These are phyloP conservation scores for Neonothopanus nambi DNA, from an alignment of 1,284 basidiomycete genomes.

Conservation along the genomic window DNA sequence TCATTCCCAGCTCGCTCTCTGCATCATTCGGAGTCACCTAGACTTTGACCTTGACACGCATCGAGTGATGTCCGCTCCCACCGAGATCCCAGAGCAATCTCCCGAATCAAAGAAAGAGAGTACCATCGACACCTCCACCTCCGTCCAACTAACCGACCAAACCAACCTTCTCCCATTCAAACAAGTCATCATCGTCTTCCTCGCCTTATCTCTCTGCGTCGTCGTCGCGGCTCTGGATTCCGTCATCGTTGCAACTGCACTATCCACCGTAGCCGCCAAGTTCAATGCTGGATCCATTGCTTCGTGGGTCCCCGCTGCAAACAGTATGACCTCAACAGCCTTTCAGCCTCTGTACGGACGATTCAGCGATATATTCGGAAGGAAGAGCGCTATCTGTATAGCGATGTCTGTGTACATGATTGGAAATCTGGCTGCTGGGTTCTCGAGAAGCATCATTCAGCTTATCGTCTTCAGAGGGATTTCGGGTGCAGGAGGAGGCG, in stretches of 20 bases:
- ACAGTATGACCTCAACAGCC: slow-evolving; percentile 64
- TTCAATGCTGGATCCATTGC: slow-evolving; percentile 68
- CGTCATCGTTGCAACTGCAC: slow-evolving; percentile 68
- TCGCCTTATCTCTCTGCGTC: slow-evolving; percentile 60
- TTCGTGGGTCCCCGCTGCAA: slow-evolving; percentile 71
- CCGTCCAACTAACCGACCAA: slow-evolving; percentile 64
- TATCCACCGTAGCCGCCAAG: slow-evolving; percentile 67
- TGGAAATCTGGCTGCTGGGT: slow-evolving; percentile 58
- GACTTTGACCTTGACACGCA: too few species aligned
- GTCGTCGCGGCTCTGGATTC: slow-evolving; percentile 59
- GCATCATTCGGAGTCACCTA: too few species aligned
- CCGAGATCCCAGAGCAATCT: too few species aligned
- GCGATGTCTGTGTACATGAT: slow-evolving; percentile 65
- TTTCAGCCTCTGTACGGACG: slow-evolving; percentile 69
- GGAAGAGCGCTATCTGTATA: slow-evolving; percentile 63
- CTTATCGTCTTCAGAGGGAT: slow-evolving; percentile 74
- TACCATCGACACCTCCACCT: too few species aligned
- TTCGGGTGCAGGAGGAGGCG: slow-evolving; percentile 69
- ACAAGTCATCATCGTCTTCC: slow-evolving; percentile 64
- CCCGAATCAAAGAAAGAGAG: too few species aligned
- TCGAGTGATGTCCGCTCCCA: too few species aligned
- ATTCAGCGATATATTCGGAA: slow-evolving; percentile 76
- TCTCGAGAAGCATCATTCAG: slow-evolving; percentile 64
- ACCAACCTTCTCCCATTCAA: slow-evolving; percentile 74
- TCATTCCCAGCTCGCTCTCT: too few species aligned